phyloP scores from a whole-genome alignment of 1,284 basidiomycete genomes.

The Coniferiporia weirii region DNA sequence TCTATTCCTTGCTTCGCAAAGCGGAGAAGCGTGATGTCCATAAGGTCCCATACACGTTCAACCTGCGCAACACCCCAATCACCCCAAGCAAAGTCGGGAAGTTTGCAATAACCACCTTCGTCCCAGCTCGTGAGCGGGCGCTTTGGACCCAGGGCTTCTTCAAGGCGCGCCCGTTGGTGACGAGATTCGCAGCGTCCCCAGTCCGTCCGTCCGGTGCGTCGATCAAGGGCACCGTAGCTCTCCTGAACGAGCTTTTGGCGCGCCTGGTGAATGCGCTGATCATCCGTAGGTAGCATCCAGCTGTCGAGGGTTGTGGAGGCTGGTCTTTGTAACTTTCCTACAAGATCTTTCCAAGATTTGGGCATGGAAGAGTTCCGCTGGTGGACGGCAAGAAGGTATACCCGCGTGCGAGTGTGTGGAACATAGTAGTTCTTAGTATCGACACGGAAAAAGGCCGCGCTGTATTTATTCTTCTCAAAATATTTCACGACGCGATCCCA shows the following conservation, averaged over 20 bases:
- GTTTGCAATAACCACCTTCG: slow-evolving; percentile 83
- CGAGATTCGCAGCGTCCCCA: slow-evolving; percentile 92
- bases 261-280: slow-evolving; percentile 86
- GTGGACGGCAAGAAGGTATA: slow-evolving; percentile 80
- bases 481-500: slow-evolving; percentile 77
- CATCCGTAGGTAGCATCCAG: slow-evolving; percentile 87
- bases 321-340: slow-evolving; percentile 71
- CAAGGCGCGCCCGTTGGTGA: slow-evolving; percentile 82
- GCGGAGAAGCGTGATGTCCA: slow-evolving; percentile 87
- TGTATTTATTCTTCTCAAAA: slow-evolving; percentile 76
- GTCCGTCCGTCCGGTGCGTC: slow-evolving; percentile 71
- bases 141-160: slow-evolving; percentile 78
- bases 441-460: slow-evolving; percentile 66
- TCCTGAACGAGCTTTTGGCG: slow-evolving; percentile 78
- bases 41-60: slow-evolving; percentile 89
- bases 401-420: slow-evolving; percentile 88
- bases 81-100: slow-evolving; percentile 90
- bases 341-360: slow-evolving; percentile 63
- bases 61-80: slow-evolving; percentile 92
- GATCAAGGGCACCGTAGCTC: slow-evolving; percentile 52
- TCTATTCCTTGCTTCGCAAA: slow-evolving; percentile 79
- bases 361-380: slow-evolving; percentile 55
- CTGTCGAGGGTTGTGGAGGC: slow-evolving; percentile 89
- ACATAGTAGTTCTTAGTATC: slow-evolving; percentile 96
- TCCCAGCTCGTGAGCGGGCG: slow-evolving; percentile 92